A percentile compares a stretch with the other conserved stretches of the same genome.
Evolutionary conservation across 176 grass and related monocot genomes (phyloP).

Genomic region (Zoysia pacifica): DNA sequence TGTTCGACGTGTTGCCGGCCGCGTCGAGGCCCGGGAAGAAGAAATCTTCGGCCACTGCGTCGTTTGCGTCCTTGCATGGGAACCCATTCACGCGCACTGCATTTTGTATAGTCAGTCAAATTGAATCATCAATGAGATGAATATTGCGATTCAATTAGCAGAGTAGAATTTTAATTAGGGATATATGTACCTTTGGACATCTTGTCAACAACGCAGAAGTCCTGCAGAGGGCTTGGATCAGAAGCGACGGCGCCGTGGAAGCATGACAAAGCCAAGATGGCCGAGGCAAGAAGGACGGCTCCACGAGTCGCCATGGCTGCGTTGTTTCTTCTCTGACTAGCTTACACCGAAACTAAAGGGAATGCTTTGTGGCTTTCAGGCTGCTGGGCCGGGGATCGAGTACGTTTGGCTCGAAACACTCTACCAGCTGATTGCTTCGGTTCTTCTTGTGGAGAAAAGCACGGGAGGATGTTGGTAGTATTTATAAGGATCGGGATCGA

Average conservation of each 20-base stretch:
- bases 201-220: slow-evolving; percentile 10
- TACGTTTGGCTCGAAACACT: not conserved
- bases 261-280: not conserved
- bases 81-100: too few relatives aligned
- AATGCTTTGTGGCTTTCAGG: not conserved
- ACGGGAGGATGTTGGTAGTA: not conserved
- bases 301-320: not conserved
- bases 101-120: too few relatives aligned
- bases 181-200: slow-evolving; percentile 3
- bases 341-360: not conserved
- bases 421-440: not conserved
- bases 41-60: too few relatives aligned
- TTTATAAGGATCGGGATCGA: slow-evolving; percentile 19
- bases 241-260: not conserved
- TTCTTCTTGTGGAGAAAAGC: not conserved
- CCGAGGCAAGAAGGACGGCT: not conserved
- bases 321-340: not conserved
- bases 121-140: too few relatives aligned
- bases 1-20: too few relatives aligned
- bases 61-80: too few relatives aligned
- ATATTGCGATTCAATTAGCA: not conserved
- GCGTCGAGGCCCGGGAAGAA: too few relatives aligned
- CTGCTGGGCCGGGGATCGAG: not conserved
- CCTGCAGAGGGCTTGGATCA: slow-evolving; percentile 6
- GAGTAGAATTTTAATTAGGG: too few relatives aligned